A percentile compares a stretch with the other conserved stretches of the same genome.
phyloP scores from a whole-genome alignment of 2,329 filamentous ascomycete genomes.

The Stachybotrys elegans region DNA sequence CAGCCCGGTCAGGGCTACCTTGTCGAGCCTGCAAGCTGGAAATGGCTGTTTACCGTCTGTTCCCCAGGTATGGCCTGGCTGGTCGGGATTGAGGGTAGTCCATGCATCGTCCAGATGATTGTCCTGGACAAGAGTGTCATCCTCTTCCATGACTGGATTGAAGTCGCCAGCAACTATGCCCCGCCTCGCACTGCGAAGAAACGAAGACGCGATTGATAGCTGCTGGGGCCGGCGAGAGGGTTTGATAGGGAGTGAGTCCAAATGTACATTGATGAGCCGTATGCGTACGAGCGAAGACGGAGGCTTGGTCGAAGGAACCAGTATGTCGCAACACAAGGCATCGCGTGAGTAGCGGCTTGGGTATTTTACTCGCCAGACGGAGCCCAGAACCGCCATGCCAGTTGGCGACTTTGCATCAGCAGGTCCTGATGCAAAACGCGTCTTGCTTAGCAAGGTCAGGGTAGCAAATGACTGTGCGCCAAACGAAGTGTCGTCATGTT shows the following conservation, averaged over 20 bases:
- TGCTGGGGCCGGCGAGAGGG: conserved; percentile 25
- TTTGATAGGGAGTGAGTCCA: conserved; percentile 26
- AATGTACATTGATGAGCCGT: conserved; percentile 32
- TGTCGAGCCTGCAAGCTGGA: conserved; percentile 30
- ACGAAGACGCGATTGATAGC: conserved; percentile 17
- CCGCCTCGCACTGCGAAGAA: conserved; percentile 18
- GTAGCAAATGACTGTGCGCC: conserved; percentile 17
- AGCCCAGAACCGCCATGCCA: conserved; percentile 15
- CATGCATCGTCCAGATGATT: conserved; percentile 31
- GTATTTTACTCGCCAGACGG: conserved; percentile 24
- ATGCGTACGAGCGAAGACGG: conserved; percentile 12
- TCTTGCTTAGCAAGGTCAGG: conserved; percentile 22
- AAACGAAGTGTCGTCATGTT: conserved; percentile 17
- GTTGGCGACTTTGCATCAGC: not conserved
- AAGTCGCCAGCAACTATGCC: conserved; percentile 35
- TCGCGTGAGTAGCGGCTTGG: conserved; percentile 24
- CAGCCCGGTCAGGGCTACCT: conserved; percentile 25
- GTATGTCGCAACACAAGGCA: conserved; percentile 30
- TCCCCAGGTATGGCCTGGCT: conserved; percentile 32
- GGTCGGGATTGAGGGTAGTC: conserved; percentile 17
- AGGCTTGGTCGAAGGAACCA: conserved; percentile 9
- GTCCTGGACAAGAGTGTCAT: conserved; percentile 21
- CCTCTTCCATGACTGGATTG: conserved; percentile 30
- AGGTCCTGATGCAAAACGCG: conserved; percentile 14
- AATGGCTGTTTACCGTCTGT: conserved; percentile 24